Evolutionary conservation across 805 yeast species (phyloP).

Genomic region (Schwanniomyces pseudopolymorphus): DNA sequence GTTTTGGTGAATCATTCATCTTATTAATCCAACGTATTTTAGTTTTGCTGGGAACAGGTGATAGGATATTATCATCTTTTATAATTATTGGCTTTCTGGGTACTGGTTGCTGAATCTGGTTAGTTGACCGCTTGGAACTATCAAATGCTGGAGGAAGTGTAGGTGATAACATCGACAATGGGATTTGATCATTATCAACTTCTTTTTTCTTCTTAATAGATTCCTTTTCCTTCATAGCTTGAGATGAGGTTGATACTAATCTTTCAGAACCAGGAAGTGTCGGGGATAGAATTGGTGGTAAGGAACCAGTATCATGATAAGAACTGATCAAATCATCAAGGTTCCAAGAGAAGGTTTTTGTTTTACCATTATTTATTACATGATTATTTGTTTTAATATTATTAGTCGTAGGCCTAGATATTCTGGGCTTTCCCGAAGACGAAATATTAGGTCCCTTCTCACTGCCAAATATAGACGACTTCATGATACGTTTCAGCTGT

Average conservation of each 20-base stretch:
- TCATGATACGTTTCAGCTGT: conserved; percentile 16
- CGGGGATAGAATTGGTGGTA: conserved; percentile 42
- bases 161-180: conserved; percentile 32
- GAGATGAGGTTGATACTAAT: background rate
- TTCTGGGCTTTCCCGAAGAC: background rate
- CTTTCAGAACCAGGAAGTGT: conserved; percentile 26
- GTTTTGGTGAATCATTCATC: conserved; percentile 16
- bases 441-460: conserved; percentile 13
- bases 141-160: conserved; percentile 31
- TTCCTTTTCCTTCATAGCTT: conserved; percentile 1
- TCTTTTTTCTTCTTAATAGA: conserved; percentile 4
- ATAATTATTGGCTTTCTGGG: conserved; percentile 1
- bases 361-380: conserved; percentile 3
- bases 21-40: conserved; percentile 30
- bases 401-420: conserved; percentile 2
- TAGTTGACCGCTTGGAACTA: background rate
- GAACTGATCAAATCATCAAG: conserved; percentile 37
- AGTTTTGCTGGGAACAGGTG: background rate
- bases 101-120: background rate
- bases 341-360: conserved; percentile 28
- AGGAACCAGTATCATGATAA: conserved; percentile 29
- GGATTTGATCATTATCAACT: conserved; percentile 24
- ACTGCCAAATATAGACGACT: conserved; percentile 25
- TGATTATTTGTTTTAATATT: conserved; percentile 19
- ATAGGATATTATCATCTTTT: background rate